phyloP scores from a whole-genome alignment of 805 yeast species.

The Candida krabiensis region DNA sequence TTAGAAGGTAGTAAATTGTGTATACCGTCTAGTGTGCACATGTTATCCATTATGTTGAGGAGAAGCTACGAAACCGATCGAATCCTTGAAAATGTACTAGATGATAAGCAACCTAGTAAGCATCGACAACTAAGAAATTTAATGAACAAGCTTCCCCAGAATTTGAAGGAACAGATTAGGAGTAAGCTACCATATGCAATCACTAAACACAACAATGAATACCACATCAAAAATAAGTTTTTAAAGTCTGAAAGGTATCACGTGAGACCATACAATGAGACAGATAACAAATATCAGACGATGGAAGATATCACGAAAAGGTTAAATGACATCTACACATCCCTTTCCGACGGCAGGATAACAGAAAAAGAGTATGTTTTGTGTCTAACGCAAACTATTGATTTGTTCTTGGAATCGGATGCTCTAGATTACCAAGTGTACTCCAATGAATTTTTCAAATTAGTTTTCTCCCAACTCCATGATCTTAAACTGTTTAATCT shows the following conservation, averaged over 20 bases:
- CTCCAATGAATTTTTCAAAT: slow-evolving; percentile 10
- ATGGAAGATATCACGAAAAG: neutral
- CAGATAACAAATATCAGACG: neutral
- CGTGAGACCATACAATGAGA: neutral
- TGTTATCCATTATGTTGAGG: slow-evolving; percentile 6
- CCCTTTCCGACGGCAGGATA: neutral
- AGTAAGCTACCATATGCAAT: neutral
- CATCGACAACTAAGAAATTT: neutral
- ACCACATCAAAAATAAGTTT: neutral
- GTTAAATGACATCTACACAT: neutral
- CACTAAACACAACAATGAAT: neutral
- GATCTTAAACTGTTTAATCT: slow-evolving; percentile 8
- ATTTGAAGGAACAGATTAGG: neutral
- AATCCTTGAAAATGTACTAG: neutral
- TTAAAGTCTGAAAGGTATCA: neutral
- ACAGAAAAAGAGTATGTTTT: slow-evolving; percentile 7
- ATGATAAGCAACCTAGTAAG: neutral
- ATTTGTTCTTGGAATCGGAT: slow-evolving; percentile 4
- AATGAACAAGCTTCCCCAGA: neutral
- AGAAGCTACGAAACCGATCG: neutral
- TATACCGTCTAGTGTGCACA: slow-evolving; percentile 10
- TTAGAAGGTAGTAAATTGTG: slow-evolving; percentile 7
- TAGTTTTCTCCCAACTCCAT: slow-evolving; percentile 19
- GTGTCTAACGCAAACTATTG: slow-evolving; percentile 2
- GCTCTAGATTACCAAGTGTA: slow-evolving; percentile 3